Percentiles rank a stretch among this genome's conserved stretches.
phyloP scores from a whole-genome alignment of 257 asterid genomes.

The Oldenlandia corymbosa region DNA sequence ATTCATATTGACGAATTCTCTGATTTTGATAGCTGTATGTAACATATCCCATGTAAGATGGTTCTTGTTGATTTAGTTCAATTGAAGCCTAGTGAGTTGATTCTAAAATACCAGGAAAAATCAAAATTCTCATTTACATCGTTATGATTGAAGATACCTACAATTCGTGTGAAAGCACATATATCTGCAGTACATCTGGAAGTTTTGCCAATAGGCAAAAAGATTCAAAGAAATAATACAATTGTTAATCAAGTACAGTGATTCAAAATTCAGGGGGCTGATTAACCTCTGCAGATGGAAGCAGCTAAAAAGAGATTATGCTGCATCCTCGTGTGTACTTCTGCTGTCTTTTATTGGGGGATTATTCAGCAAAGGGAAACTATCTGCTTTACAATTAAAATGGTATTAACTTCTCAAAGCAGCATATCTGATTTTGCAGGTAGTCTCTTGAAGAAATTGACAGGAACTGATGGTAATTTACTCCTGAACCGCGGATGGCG shows the following conservation, averaged over 20 bases:
- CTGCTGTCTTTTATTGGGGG: conserved; percentile 30
- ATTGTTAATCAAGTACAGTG: conserved; percentile 19
- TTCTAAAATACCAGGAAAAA: too few species aligned
- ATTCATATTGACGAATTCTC: not conserved
- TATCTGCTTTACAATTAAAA: conserved; percentile 12
- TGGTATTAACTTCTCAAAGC: conserved; percentile 31
- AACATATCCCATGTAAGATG: not conserved
- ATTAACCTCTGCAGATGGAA: not conserved
- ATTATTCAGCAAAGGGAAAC: conserved; percentile 14
- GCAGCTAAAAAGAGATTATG: not conserved
- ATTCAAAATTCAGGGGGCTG: not conserved
- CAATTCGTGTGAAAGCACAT: conserved; percentile 17
- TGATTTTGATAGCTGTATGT: conserved; percentile 1
- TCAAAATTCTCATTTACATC: conserved; percentile 10
- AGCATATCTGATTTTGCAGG: conserved; percentile 82
- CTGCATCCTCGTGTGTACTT: conserved; percentile 6
- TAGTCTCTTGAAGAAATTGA: conserved; percentile 90
- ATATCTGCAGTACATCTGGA: conserved; percentile 15
- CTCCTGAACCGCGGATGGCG: conserved; percentile 79
- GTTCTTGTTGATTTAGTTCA: not conserved
- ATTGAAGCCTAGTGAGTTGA: too few species aligned
- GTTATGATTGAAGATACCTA: conserved; percentile 9
- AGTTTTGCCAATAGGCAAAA: conserved; percentile 14
- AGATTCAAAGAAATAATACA: conserved; percentile 14
- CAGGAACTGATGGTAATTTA: conserved; percentile 73